Evolutionary conservation across 768 basidiomycete genomes (phyloP).

Genomic region (Gyrodon lividus): DNA sequence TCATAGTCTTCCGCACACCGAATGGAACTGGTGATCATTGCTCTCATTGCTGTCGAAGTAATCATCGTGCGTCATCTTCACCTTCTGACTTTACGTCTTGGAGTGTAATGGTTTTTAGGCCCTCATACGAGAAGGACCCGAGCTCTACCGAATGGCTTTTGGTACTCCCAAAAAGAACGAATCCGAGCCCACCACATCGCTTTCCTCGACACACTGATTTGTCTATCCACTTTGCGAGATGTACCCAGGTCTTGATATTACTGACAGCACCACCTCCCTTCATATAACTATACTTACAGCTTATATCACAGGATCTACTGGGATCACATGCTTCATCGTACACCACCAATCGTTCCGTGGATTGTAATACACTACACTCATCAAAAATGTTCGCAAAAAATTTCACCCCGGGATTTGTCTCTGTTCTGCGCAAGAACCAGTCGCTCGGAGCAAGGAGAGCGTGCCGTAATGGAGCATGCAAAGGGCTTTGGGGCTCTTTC

Average conservation of each 20-base stretch:
- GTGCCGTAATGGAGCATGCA: slow-evolving; percentile 18
- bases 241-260: slow-evolving; percentile 1
- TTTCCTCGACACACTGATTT: background rate
- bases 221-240: background rate
- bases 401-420: background rate
- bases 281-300: slow-evolving; percentile 2
- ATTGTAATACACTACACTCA: background rate
- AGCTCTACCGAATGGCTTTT: slow-evolving; percentile 59
- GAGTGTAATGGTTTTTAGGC: slow-evolving; percentile 42
- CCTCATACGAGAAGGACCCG: slow-evolving; percentile 75
- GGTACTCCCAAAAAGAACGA: slow-evolving; percentile 18
- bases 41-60: slow-evolving; percentile 93
- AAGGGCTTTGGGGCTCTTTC: slow-evolving; percentile 27
- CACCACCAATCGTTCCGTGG: background rate
- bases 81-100: background rate
- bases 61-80: slow-evolving; percentile 60
- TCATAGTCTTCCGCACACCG: slow-evolving; percentile 82
- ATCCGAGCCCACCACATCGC: background rate
- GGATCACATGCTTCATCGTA: background rate
- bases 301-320: slow-evolving; percentile 1
- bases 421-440: slow-evolving; percentile 16
- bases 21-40: slow-evolving; percentile 95
- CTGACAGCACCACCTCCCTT: slow-evolving; percentile 2
- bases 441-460: slow-evolving; percentile 11
- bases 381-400: no score